phyloP scores from a whole-genome alignment of 2,329 filamentous ascomycete species.

The Exophiala viscosa region DNA sequence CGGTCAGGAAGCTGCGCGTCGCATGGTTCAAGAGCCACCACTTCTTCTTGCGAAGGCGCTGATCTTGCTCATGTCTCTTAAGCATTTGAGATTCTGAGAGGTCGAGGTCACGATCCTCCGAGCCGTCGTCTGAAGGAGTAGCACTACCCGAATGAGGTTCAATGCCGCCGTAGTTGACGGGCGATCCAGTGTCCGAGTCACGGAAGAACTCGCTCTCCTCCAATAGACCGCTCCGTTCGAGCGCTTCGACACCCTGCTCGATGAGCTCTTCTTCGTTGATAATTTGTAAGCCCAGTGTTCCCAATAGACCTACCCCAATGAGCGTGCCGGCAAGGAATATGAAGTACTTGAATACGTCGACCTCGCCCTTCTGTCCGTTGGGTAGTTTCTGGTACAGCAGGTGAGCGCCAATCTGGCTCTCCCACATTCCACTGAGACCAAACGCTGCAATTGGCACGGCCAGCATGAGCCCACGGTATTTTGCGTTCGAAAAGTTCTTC shows the following conservation, averaged over 20 bases:
- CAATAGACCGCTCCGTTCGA: conserved; percentile 83
- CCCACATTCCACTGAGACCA: conserved; percentile 91
- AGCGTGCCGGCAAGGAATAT: conserved; percentile 75
- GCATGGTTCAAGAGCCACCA: conserved; percentile 88
- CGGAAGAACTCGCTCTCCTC: conserved; percentile 71
- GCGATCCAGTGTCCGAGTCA: conserved; percentile 41
- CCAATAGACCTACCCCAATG: conserved; percentile 65
- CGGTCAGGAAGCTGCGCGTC: conserved; percentile 76
- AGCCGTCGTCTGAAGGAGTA: conserved; percentile 39
- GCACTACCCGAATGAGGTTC: conserved; percentile 35
- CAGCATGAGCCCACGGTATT: conserved; percentile 81
- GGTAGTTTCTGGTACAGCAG: conserved; percentile 67
- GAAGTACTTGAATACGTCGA: conserved; percentile 82
- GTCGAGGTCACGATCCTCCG: conserved; percentile 44
- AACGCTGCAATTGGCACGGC: conserved; percentile 89
- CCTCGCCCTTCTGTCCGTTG: conserved; percentile 60
- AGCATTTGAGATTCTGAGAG: conserved; percentile 35
- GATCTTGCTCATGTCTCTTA: conserved; percentile 47
- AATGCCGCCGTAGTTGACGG: conserved; percentile 58
- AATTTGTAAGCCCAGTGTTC: conserved; percentile 69
- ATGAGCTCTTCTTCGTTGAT: conserved; percentile 85
- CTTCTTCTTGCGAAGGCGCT: conserved; percentile 68
- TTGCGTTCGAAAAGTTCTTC: conserved; percentile 93
- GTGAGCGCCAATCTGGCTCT: conserved; percentile 80
- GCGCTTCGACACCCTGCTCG: conserved; percentile 80